These are phyloP conservation scores for Venturia carpophila DNA, from an alignment of 2,329 filamentous ascomycete genomes.

Conservation along the genomic window DNA sequence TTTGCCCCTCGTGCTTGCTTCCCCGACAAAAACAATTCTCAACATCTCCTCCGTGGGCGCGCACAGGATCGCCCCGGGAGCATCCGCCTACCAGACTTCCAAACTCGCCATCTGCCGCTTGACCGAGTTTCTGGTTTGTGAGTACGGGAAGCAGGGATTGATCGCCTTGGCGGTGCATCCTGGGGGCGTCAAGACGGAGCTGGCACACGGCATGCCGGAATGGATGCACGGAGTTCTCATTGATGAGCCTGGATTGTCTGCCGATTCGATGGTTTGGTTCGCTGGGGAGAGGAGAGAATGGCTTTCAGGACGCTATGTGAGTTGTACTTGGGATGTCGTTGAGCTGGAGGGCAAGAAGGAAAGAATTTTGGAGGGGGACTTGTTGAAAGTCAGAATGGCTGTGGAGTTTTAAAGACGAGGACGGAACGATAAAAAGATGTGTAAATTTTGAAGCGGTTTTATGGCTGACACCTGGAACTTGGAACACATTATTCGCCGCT, in stretches of 20 bases:
- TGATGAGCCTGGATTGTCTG: conserved; percentile 23
- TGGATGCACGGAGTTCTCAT: conserved; percentile 13
- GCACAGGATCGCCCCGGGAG: not conserved
- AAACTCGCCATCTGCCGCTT: conserved; percentile 17
- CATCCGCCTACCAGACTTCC: conserved; percentile 12
- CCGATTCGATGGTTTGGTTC: conserved; percentile 24
- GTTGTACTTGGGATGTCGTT: conserved; percentile 17
- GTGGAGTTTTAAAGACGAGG: not conserved
- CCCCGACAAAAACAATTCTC: conserved; percentile 11
- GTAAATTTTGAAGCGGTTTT: not conserved
- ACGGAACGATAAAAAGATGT: not conserved
- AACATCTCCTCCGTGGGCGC: conserved; percentile 16
- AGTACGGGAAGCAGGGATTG: conserved; percentile 15
- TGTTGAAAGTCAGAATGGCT: conserved; percentile 18
- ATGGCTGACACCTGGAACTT: too few relatives aligned
- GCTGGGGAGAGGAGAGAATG: conserved; percentile 25
- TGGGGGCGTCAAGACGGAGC: conserved; percentile 16
- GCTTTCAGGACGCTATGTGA: conserved; percentile 25
- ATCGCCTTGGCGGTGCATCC: conserved; percentile 16
- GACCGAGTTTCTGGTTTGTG: conserved; percentile 14
- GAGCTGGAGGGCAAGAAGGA: conserved; percentile 13
- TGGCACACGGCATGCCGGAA: conserved; percentile 15
- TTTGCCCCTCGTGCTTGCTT: conserved; percentile 13
- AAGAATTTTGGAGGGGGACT: conserved; percentile 3
- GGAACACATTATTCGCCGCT: too few relatives aligned